Evolutionary conservation across 768 basidiomycete species (phyloP), one percentile per base, ranked within the genome.

Genomic region (Suillus cothurnatus): DNA sequence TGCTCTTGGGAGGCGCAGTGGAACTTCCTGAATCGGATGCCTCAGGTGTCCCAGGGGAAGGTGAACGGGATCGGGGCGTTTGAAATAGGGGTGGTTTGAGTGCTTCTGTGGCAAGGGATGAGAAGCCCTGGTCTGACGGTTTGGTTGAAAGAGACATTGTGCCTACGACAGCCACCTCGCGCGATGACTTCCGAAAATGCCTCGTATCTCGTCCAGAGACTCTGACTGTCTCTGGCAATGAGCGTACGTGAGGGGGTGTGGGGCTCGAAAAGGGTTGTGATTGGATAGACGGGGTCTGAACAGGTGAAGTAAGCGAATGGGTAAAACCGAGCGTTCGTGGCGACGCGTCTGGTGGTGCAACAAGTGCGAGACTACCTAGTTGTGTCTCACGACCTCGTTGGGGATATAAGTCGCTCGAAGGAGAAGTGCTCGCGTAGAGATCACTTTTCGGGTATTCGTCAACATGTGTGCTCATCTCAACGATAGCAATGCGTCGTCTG

Each of bases 311-410:
- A 26, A 81, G 73, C 17, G 86, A 86, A 63, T 86, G 84, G 6
- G 84, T 80, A 55, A 88, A 78, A 62, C 84, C 82, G 34, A 85
- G 86, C 17, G 81, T 76, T 55, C 73, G 78, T 19, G 83, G 82
- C 11, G 86, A 81, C 68, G 86, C 87, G 74, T 91, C 91, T 45
- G 90, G 89, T 59, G 90, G 91, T 61, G 88, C 88, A 66, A 92
- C 87, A 67, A 92, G 80, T 61, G 90, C 87, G 31, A 92, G 80
- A 61, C 86, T 85, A 12, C 60, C 62, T 19, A 63, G 70, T 68
- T 76, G 78, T 43, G 79, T 76, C 62, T 79, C 75, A 61, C 81
- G 69, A 21, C 80, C 79, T 26, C 82, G 79, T 63, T 80, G 78
- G 45, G 82, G 76, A 53, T 77, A 79, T 63, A 81, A 67, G 65